Evolutionary conservation across 331 rosid genomes (phyloP), one percentile per base, ranked within the genome.

Genomic region (Phaseolus coccineus): DNA sequence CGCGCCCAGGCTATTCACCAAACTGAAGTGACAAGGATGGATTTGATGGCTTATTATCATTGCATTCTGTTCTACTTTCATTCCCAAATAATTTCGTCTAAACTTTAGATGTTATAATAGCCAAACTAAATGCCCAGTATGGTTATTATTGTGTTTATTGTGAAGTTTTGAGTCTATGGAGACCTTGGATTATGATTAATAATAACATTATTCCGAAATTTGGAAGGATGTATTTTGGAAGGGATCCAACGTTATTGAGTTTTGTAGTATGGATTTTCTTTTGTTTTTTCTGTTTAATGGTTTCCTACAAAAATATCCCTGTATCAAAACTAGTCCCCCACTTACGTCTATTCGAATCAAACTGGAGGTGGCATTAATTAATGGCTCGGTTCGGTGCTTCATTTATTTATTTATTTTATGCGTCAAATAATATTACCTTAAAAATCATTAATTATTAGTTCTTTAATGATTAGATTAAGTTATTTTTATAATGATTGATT

Each of bases 1-100:
- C 80, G 94, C 96, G 0, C 86, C 83, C 6, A 91, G 87, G 87
- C 81, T 91, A 46, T 75, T 93, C 70, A 0, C 89, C 35, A 88
- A 89, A 80, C 88, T 91, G 87, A 91, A 91, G 86, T 93, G 46
- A 85, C 52, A 55, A 69, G 64, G 72, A 53, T 67, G 53, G 74
- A 11, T 65, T 78, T 81, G 58, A 76, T 25, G 64, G 71, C 16
- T 61, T 46, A 46, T 37, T 70, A 69, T 58, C 78, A 69, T 40
- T 10, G 53, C 71, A 56, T 77, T 82, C 50, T 50, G 80, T 84
- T 82, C 70, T 24, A 19, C 48, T 48, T 74, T 71, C 76, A 27
- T 81, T 73, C 65, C 51, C 56, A 51, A 78, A 56, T 73, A 70
- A 80, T 77, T 74, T 63, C 31, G 81, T 56, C 71, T 28, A 44